Evolutionary conservation across 2,329 filamentous ascomycete genomes (phyloP).

Genomic region (Arthroderma sp.): DNA sequence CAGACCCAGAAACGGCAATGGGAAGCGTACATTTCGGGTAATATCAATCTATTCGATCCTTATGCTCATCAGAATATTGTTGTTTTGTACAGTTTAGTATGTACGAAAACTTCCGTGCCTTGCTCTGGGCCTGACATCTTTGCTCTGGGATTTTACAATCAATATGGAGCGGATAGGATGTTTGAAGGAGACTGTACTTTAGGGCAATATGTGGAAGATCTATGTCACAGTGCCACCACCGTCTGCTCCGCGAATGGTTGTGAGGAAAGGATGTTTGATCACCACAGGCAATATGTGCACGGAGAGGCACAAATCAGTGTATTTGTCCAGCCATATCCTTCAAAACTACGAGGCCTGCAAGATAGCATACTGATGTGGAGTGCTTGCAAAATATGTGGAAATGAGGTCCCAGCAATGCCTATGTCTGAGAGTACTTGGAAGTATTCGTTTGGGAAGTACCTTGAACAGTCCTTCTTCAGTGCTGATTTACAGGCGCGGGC

Average conservation of each 20-base stretch:
- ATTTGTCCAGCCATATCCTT: constrained; percentile 64
- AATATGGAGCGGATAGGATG: constrained; percentile 58
- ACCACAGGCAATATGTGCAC: constrained; percentile 94
- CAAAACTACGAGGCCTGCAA: constrained; percentile 50
- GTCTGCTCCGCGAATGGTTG: constrained; percentile 74
- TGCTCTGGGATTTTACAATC: constrained; percentile 84
- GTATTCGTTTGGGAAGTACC: constrained; percentile 95
- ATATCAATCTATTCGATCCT: constrained; percentile 80
- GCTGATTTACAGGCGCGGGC: constrained; percentile 62
- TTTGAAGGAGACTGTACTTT: constrained; percentile 77
- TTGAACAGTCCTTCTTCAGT: constrained; percentile 97
- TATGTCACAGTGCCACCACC: constrained; percentile 64
- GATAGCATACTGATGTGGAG: constrained; percentile 95
- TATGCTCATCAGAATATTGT: constrained; percentile 95
- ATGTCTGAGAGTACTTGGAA: constrained; percentile 96
- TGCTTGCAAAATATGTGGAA: constrained; percentile 80
- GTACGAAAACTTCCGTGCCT: constrained; percentile 83
- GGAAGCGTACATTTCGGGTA: constrained; percentile 87
- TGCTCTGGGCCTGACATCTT: constrained; percentile 86
- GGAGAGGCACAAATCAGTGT: constrained; percentile 88
- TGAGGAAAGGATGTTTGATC: constrained; percentile 76
- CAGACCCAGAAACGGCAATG: constrained; percentile 88
- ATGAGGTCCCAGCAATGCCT: constrained; percentile 73
- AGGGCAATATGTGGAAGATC: constrained; percentile 86
- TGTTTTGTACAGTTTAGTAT: constrained; percentile 84